Percentiles rank a stretch among this genome's conserved stretches.
phyloP scores from a whole-genome alignment of 2,329 filamentous ascomycete genomes.

The Trichoderma sp. region DNA sequence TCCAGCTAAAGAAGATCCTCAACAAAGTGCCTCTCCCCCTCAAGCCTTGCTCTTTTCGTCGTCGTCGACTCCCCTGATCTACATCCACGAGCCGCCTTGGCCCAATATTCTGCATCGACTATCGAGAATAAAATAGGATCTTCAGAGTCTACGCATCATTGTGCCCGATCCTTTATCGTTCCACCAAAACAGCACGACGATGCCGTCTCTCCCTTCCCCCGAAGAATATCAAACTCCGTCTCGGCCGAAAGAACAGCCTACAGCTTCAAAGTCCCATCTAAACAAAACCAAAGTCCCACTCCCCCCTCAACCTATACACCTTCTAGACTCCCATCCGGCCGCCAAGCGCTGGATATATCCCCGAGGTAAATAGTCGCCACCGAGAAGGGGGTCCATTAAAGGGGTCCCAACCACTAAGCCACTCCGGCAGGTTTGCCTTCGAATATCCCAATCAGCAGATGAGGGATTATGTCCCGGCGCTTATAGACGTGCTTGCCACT shows the following conservation, averaged over 20 bases:
- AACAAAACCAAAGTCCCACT: neutral
- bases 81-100: neutral
- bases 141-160: too few species aligned
- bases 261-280: neutral
- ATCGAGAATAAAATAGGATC: neutral
- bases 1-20: neutral
- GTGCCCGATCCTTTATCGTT: neutral
- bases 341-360: neutral
- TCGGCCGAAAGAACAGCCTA: neutral
- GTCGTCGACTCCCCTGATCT: neutral
- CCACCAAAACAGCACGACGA: neutral
- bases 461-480: neutral
- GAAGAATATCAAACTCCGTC: neutral
- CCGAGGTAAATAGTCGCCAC: neutral
- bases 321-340: neutral
- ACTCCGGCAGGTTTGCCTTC: neutral
- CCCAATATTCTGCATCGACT: neutral
- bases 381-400: neutral
- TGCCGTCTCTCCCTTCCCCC: neutral
- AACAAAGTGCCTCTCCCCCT: neutral
- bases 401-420: neutral
- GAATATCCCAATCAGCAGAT: neutral
- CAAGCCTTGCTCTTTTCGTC: neutral
- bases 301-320: neutral
- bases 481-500: neutral